Percentiles rank a stretch among this genome's conserved stretches.
Conservation (phyloP, 2,329 filamentous ascomycete genomes). For the Neocucurbitaria cava region DNA sequence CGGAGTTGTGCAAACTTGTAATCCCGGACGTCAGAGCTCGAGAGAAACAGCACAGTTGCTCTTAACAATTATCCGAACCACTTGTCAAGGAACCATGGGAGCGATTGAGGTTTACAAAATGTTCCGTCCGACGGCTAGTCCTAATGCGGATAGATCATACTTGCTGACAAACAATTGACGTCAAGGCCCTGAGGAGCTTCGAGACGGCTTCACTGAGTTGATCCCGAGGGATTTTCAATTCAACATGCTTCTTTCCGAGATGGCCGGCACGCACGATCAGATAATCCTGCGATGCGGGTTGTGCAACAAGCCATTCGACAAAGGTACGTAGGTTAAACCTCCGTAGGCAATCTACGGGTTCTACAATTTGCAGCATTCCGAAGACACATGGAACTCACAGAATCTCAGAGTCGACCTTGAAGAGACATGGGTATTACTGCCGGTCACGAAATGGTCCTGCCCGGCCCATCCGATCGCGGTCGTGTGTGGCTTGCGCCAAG, state of each 20-base stretch:
- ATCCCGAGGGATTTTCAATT: neutral
- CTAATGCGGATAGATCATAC: neutral
- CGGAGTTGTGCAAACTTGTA: neutral
- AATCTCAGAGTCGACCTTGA: conserved; percentile 3
- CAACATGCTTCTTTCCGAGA: neutral
- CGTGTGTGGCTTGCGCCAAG: conserved; percentile 6
- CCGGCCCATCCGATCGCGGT: neutral
- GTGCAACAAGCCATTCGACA: conserved; percentile 15
- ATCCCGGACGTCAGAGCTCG: neutral
- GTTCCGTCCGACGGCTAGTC: conserved; percentile 3
- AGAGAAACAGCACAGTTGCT: neutral
- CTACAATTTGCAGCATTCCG: neutral
- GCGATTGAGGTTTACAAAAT: conserved; percentile 5
- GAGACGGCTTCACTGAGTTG: neutral
- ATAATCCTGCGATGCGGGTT: conserved; percentile 1
- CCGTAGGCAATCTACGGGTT: neutral
- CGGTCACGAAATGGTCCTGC: conserved; percentile 1
- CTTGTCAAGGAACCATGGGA: neutral
- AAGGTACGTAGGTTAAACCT: neutral
- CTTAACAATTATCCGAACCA: neutral
- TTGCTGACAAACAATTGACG: conserved; percentile 6
- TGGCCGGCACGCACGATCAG: neutral
- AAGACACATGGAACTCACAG: neutral
- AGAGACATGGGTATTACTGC: conserved; percentile 12
- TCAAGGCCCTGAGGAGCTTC: neutral